Evolutionary conservation across 495 filamentous ascomycete species (phyloP).

Genomic region (Penicillium herquei): DNA sequence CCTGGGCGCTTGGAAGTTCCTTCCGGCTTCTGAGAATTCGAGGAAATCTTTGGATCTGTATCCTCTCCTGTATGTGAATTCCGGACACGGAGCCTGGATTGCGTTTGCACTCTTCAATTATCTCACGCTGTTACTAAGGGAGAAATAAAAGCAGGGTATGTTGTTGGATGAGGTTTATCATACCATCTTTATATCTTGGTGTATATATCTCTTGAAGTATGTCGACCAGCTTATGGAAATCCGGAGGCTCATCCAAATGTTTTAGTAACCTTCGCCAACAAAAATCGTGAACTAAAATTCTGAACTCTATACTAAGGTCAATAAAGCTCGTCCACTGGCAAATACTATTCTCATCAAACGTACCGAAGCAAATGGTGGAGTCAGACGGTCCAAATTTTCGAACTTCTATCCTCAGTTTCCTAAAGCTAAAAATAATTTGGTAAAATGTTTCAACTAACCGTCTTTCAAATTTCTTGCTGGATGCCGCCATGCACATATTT

Average conservation of each 20-base stretch:
- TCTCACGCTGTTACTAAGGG: not conserved
- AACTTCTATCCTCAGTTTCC: conserved; percentile 4
- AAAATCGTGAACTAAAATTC: not conserved
- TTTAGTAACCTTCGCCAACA: not conserved
- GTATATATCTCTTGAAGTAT: not conserved
- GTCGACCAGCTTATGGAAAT: not conserved
- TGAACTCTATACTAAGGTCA: conserved; percentile 1
- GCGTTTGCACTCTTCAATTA: not conserved
- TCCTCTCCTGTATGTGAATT: not conserved
- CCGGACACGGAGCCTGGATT: not conserved
- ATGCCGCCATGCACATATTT: not conserved
- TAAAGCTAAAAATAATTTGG: not conserved
- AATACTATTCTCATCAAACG: not conserved
- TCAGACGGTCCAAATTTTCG: not conserved
- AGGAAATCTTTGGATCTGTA: not conserved
- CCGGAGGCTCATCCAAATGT: not conserved
- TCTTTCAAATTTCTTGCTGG: not conserved
- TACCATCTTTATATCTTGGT: not conserved
- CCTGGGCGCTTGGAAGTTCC: not conserved
- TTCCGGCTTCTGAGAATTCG: not conserved
- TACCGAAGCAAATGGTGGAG: not conserved
- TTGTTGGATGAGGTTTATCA: not conserved
- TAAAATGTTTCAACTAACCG: not conserved
- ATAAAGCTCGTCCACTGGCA: not conserved
- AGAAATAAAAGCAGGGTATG: not conserved